Evolutionary conservation across 2,329 filamentous ascomycete genomes (phyloP), one percentile per base, ranked within the genome.

Genomic region (Cylindrodendrum hubeiense): DNA sequence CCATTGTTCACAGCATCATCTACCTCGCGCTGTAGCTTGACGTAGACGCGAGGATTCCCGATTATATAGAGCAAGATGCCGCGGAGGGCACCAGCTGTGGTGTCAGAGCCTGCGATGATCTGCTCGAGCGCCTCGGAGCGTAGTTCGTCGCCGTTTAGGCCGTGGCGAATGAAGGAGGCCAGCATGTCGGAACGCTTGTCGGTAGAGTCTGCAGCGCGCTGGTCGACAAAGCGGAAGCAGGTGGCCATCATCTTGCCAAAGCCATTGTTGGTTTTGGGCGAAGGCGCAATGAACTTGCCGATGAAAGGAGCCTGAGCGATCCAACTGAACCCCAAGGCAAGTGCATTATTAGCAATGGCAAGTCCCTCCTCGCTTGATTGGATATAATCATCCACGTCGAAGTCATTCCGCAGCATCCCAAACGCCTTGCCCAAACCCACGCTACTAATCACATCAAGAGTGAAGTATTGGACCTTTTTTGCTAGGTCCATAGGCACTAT

Each of bases 371-470:
- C 80, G 12, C 56, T 76, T 0, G 76, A 77, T 47, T 77, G 70
- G 41, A 84, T 62, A 56, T 83, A 81, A 10, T 71, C 71, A 41
- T 83, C 78, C 2, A 84, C 74, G 51, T 88, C 86, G 1, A 73
- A 67, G 67, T 88, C 83, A 7, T 74, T 74, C 1, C 72, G 72
- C 3, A 88, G 75, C 71, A 86, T 81, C 26, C 85, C 84, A 58
- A 86, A 87, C 0, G 82, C 53, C 15, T 79, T 75, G n/a, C 86
- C 85, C 17, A 87, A 81, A 0, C 84, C 83, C 17, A 89, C 75
- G 24, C 80, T 78, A 46, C 81, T 84, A 63, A 89, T 85, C 9
- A 87, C 83, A 67, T 89, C 87, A 2, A 88, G 75, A 0, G 85
- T 85, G 60, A 88, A 84, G 73, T 79, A 87, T 19, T 85, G 82